Evolutionary conservation across 495 filamentous ascomycete species (phyloP).

Genomic region (Annulohypoxylon bovei): DNA sequence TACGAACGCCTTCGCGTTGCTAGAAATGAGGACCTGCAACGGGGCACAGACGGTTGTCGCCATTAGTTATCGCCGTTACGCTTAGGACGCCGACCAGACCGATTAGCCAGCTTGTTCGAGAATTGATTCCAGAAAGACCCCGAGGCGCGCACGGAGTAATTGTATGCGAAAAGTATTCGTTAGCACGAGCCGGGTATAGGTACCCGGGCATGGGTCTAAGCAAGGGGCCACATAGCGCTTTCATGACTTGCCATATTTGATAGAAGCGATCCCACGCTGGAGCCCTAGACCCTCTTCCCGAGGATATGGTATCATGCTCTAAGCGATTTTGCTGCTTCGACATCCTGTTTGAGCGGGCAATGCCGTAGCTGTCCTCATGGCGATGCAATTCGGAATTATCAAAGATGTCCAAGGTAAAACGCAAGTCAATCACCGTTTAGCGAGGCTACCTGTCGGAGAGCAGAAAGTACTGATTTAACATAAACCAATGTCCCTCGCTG

Average conservation of each 20-base stretch:
- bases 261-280: conserved; percentile 21
- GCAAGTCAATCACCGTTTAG: conserved; percentile 9
- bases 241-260: conserved; percentile 33
- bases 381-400: conserved; percentile 14
- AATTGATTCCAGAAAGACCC: conserved; percentile 11
- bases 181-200: conserved; percentile 29
- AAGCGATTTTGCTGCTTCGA: conserved; percentile 18
- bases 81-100: conserved; percentile 11
- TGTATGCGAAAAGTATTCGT: conserved; percentile 14
- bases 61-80: conserved; percentile 9
- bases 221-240: conserved; percentile 15
- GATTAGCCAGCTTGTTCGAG: conserved; percentile 10
- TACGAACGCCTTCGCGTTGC: conserved; percentile 22
- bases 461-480: background rate
- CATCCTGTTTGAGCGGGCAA: conserved; percentile 35
- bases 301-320: conserved; percentile 34
- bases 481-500: conserved; percentile 24
- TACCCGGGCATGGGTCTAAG: conserved; percentile 24
- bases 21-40: conserved; percentile 17
- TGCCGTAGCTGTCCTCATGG: background rate
- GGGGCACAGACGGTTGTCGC: conserved; percentile 19
- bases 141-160: conserved; percentile 17
- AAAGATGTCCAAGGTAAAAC: conserved; percentile 15
- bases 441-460: conserved; percentile 19
- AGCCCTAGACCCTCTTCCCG: conserved; percentile 21